Evolutionary conservation across 257 asterid species (phyloP).

Genomic region (Ocimum tenuiflorum): DNA sequence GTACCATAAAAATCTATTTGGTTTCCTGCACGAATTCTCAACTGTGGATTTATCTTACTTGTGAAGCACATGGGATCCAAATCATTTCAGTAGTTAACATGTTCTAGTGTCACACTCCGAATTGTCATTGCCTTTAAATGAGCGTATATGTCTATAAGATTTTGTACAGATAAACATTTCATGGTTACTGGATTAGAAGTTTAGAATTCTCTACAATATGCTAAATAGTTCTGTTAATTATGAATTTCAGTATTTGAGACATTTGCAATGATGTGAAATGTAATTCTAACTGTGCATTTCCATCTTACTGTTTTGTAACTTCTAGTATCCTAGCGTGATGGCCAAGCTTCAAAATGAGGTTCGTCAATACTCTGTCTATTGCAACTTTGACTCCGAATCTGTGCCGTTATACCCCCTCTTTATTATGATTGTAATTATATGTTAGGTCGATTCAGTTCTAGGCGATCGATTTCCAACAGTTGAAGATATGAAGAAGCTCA

Average conservation of each 20-base stretch:
- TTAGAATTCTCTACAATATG: not conserved
- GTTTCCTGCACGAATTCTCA: not conserved
- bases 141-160: not conserved
- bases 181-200: not conserved
- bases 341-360: constrained; percentile 96
- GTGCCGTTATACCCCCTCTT: not conserved
- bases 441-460: constrained; percentile 77
- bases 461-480: constrained; percentile 88
- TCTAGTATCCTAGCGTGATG: constrained; percentile 82
- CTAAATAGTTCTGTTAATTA: not conserved
- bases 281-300: not conserved
- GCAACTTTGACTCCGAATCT: not conserved
- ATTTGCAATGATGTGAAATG: not conserved
- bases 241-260: not conserved
- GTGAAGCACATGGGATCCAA: not conserved
- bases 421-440: constrained; percentile 4
- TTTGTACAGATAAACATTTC: not conserved
- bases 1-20: not conserved
- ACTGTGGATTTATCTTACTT: too few relatives aligned
- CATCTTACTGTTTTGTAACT: constrained; percentile 12
- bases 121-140: not conserved
- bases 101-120: not conserved
- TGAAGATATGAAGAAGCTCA: constrained; percentile 91
- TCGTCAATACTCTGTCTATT: constrained; percentile 1
- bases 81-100: not conserved